Evolutionary conservation across 2,329 filamentous ascomycete genomes (phyloP), one percentile per base, ranked within the genome.

Genomic region (Fusarium sp.): DNA sequence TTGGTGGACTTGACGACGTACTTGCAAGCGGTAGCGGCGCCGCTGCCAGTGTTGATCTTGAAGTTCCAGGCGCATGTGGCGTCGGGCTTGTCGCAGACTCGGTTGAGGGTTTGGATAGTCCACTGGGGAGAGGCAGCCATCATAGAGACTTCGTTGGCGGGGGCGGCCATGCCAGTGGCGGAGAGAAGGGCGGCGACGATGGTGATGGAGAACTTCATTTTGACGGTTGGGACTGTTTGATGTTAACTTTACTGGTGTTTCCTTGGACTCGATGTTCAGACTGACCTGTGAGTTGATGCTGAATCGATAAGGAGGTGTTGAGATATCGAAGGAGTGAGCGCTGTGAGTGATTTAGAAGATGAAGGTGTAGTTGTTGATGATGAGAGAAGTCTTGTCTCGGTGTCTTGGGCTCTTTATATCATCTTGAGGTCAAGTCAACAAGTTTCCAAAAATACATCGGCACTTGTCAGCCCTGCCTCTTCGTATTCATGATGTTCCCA

Each of bases 41-140:
- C 82, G 50, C 79, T 78, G 79, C 85, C 85, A 68, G 85, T 82
- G 79, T 86, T 78, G 79, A 86, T 81, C 70, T 76, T 74, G 75
- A 87, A 87, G 68, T 77, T 81, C 82, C 84, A 86, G 75, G 79
- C 82, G 81, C 86, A 87, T 5, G 75, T 68, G 62, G 79, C 81
- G 78, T 86, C 78, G 62, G 71, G 71, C 27, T 68, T 27, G 75
- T 82, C 79, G 81, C 85, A 87, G 70, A 73, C 72, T 68, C 85
- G 85, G 66, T 78, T 79, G 66, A 86, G 73, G 73, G 70, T 62
- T 64, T 82, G 73, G 57, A 87, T 82, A 57, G 82, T 85, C 86
- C 84, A 87, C 65, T 85, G 72, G 2, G 82, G 78, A 30, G 71
- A 68, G 52, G 79, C 66, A 30, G 82, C 81, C 83, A 84, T 85